Base-by-base conservation (phyloP, 192 early-diverging fungal genomes). In the Spinellus fusiger region DNA sequence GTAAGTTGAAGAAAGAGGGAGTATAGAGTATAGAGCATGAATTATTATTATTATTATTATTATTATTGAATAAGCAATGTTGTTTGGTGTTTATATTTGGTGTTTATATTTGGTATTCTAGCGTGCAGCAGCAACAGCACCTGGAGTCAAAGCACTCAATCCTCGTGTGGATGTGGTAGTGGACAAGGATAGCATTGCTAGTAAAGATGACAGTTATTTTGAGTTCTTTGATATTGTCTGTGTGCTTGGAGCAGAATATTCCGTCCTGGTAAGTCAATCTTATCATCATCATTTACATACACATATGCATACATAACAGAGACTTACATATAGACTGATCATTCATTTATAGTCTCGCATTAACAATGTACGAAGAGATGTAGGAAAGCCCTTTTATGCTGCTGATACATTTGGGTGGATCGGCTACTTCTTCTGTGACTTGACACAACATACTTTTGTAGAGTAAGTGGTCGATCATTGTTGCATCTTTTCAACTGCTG, bases 341-440 rank as follows among this genome's bases (percentile, higher is more conserved):
- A n/a, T n/a, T n/a, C n/a, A n/a, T n/a, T 7, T 20, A 31, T 44
- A 79, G 82, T 67, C 75, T 7, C 76, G 78, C 7, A 61, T 90
- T 22, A 79, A 95, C 49, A 49, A 68, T 15, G 64, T 85, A 2
- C 91, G 94, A 68, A 74, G 88, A 29, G 56, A 54, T 10, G 59
- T 54, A 25, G 54, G 75, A 61, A 86, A 75, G 76, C 89, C 78
- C 49, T 79, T 76, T 49, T 92, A 88, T 71, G 73, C 75, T 12
- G 83, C 88, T 23, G 84, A 77, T 54, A 71, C 82, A 0, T 81
- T 81, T 59, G 95, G 94, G 7, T 74, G 87, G 38, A 80, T 79
- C 59, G 93, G 93, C 10, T 98, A 84, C 70, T 84, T 93, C n/a
- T 95, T 95, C 68, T 82, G 82, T 61, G 94, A 98, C 73, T 67